Evolutionary conservation across 1,284 basidiomycete species (phyloP).

Genomic region (Athelia psychrophila): DNA sequence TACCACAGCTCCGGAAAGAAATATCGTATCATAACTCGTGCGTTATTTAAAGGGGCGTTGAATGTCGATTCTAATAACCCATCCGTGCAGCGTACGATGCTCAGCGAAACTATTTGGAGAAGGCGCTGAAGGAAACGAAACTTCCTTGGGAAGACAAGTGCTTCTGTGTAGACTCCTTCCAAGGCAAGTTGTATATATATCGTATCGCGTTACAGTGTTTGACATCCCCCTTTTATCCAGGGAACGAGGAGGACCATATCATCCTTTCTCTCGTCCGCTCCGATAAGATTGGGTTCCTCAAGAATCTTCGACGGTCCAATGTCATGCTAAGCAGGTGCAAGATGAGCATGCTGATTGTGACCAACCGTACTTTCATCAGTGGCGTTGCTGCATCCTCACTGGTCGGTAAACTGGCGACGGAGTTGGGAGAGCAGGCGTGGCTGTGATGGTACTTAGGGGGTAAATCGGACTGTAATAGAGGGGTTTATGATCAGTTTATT

Average conservation of each 20-base stretch:
- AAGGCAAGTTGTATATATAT: not conserved
- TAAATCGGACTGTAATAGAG: no score
- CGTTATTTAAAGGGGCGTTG: not conserved
- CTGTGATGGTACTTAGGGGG: not conserved
- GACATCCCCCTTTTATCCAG: not conserved
- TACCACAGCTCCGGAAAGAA: slow-evolving; percentile 7
- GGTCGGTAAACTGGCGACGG: slow-evolving; percentile 43
- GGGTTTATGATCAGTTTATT: no score
- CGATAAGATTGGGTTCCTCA: slow-evolving; percentile 43
- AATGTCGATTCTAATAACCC: slow-evolving; percentile 2
- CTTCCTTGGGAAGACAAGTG: slow-evolving; percentile 2
- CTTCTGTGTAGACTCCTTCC: slow-evolving; percentile 4
- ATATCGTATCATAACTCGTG: slow-evolving; percentile 25
- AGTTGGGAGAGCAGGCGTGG: slow-evolving; percentile 37
- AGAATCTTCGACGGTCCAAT: slow-evolving; percentile 51
- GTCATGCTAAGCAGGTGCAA: slow-evolving; percentile 70
- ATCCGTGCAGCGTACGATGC: slow-evolving; percentile 1
- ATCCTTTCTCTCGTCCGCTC: slow-evolving; percentile 60
- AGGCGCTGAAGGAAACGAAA: not conserved
- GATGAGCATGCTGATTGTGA: slow-evolving; percentile 50
- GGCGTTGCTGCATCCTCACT: slow-evolving; percentile 37
- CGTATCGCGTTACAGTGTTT: slow-evolving; percentile 1
- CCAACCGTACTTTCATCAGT: slow-evolving; percentile 45
- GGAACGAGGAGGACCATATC: slow-evolving; percentile 43
- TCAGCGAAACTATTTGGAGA: slow-evolving; percentile 1